Evolutionary conservation across 2,329 filamentous ascomycete species (phyloP).

Genomic region (Cladophialophora psammophila): DNA sequence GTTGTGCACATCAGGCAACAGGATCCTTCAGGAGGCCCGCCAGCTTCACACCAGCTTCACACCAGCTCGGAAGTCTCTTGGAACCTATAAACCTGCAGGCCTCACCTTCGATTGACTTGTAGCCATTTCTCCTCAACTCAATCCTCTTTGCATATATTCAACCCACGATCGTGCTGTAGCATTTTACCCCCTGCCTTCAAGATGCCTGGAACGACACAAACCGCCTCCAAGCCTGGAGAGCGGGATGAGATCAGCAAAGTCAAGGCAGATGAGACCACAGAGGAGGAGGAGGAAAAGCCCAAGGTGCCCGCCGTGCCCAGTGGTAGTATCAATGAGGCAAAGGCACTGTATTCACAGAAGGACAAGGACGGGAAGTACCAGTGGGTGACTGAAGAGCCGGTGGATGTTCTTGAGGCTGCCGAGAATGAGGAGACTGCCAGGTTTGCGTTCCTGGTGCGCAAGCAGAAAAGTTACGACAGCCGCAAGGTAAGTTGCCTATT

Average conservation of each 20-base stretch:
- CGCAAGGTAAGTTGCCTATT: conserved; percentile 51
- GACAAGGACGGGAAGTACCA: conserved; percentile 61
- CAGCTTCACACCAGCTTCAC: not conserved
- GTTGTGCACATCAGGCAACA: conserved; percentile 1
- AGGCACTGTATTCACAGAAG: conserved; percentile 59
- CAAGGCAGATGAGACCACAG: not conserved
- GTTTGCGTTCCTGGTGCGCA: conserved; percentile 67
- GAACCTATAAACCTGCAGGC: not conserved
- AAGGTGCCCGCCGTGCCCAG: conserved; percentile 32
- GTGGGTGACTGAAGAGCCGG: conserved; percentile 65
- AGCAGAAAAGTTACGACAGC: conserved; percentile 65
- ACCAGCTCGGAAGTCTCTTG: not conserved
- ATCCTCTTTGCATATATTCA: not conserved
- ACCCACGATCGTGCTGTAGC: not conserved
- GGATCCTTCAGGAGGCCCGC: not conserved
- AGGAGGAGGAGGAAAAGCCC: conserved; percentile 12
- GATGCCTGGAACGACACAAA: not conserved
- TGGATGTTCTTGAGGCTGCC: conserved; percentile 62
- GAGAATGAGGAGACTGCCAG: conserved; percentile 69
- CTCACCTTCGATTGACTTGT: not conserved
- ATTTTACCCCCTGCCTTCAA: not conserved
- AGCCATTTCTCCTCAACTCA: not conserved
- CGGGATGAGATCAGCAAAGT: not conserved
- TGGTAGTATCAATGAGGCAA: conserved; percentile 50
- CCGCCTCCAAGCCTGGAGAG: conserved; percentile 5